A percentile compares a stretch with the other conserved stretches of the same genome.
Evolutionary conservation across 139 green algal species (phyloP).

Genomic region (Nannochloris sp.): DNA sequence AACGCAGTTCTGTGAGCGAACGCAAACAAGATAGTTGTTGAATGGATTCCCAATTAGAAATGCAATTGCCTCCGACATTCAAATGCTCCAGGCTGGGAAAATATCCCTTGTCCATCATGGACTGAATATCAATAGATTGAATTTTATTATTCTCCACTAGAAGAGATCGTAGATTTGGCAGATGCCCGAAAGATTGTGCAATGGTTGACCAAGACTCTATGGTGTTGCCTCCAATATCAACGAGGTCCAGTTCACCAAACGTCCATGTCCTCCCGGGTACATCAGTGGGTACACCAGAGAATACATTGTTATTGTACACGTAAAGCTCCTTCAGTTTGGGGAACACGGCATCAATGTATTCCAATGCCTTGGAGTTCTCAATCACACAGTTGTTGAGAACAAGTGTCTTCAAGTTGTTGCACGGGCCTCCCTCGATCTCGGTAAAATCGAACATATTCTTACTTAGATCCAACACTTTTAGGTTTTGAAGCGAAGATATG

Average conservation of each 20-base stretch:
- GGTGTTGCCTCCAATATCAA: slow-evolving; percentile 37
- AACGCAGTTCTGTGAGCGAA: slow-evolving; percentile 44
- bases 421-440: background rate
- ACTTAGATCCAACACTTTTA: slow-evolving; percentile 48
- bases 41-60: slow-evolving; percentile 51
- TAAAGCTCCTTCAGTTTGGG: slow-evolving; percentile 57
- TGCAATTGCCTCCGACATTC: background rate
- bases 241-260: slow-evolving; percentile 10
- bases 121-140: slow-evolving; percentile 1
- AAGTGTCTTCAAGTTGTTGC: slow-evolving; percentile 33
- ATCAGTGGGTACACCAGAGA: too few species aligned
- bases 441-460: slow-evolving; percentile 35
- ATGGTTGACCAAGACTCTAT: slow-evolving; percentile 39
- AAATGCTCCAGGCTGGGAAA: background rate
- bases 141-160: slow-evolving; percentile 53
- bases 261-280: background rate
- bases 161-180: slow-evolving; percentile 50
- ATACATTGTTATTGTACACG: slow-evolving; percentile 38
- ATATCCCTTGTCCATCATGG: background rate
- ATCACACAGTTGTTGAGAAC: slow-evolving; percentile 61
- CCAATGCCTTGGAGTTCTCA: slow-evolving; percentile 49
- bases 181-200: slow-evolving; percentile 18
- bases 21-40: slow-evolving; percentile 52
- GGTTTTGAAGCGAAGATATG: slow-evolving; percentile 11
- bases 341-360: slow-evolving; percentile 28